These are phyloP conservation scores for Acacia crassicarpa DNA, from an alignment of 306 rosid genomes.

Conservation along the genomic window DNA sequence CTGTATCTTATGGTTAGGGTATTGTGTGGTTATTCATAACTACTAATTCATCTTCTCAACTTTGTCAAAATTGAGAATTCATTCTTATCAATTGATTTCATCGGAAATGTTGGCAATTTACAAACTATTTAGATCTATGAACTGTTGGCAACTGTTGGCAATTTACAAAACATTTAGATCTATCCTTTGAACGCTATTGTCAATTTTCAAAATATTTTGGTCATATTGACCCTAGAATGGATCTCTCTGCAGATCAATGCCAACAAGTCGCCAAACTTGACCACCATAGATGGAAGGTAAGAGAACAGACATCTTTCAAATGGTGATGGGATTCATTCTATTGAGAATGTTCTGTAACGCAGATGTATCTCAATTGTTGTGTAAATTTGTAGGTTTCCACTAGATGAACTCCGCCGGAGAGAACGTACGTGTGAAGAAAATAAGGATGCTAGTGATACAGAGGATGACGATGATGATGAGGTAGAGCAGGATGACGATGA, in stretches of 20 bases:
- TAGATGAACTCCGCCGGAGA: conserved; percentile 45
- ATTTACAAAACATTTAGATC: not conserved
- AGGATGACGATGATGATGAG: conserved; percentile 56
- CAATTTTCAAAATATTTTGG: not conserved
- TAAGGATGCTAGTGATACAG: conserved; percentile 78
- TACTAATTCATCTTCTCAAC: not conserved
- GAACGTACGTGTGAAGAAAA: conserved; percentile 46
- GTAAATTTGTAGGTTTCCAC: conserved; percentile 69
- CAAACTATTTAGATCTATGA: not conserved
- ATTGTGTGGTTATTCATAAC: not conserved
- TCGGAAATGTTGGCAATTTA: not conserved
- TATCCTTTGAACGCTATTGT: too few relatives aligned
- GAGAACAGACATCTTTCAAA: not conserved
- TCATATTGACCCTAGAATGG: conserved; percentile 43
- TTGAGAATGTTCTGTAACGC: not conserved
- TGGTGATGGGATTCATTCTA: not conserved
- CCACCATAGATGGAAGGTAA: conserved; percentile 58
- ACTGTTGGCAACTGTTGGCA: not conserved
- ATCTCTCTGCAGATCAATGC: conserved; percentile 43
- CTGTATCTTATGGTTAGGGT: not conserved
- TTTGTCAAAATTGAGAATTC: conserved; percentile 5
- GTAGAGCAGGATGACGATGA: conserved; percentile 59
- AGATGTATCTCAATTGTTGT: conserved; percentile 24
- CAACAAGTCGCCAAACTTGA: conserved; percentile 34
- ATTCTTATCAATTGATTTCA: not conserved